Base-by-base conservation (phyloP, 257 asterid genomes). In the Dorcoceras hygrometricum region DNA sequence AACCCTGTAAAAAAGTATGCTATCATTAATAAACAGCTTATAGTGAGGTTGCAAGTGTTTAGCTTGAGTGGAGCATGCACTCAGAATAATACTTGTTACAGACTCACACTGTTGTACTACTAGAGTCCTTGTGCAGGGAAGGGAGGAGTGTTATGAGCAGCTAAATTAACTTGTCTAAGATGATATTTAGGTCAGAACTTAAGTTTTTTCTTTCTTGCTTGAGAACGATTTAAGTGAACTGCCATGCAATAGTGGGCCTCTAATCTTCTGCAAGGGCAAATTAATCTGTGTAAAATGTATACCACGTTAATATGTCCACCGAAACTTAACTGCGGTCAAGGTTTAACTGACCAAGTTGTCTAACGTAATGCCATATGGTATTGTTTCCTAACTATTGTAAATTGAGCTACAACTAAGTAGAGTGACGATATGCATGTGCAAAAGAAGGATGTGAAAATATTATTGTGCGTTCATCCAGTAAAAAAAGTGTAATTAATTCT, bases 1-100 rank as follows among this genome's bases (percentile, higher is more conserved):
- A 90, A 90, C 55, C 99, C 99, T 97, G 90, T 93, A 29, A 75
- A 67, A 43, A 20, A 70, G 5, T 12, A 39, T 5, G 50, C 60
- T 22, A 68, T 34, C 72, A 26, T 65, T 29, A 56, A 68, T 39
- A 6, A 22, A 71, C 24, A 16, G 2, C 54, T 24, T 25, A 34
- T 63, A 29, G 24, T 14, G 20, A 24, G 46, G 6, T 18, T 8
- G 43, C 57, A 53, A 67, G 55, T 18, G 27, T 55, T 57, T 34
- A 56, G 43, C 50, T 23, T 59, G 20, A 66, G 50, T 27, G 54
- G 53, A 25, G 56, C 59, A 68, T 48, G 57, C 20, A n/a, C 55
- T 46, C 34, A 63, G 24, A 54, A 31, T 64, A 53, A 22, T 36
- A 62, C 12, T 31, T 36, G 57, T 22, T 70, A 19, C 54, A 28